Conservation (phyloP, 2,329 filamentous ascomycete genomes). For the Fusarium phyllophilum region DNA sequence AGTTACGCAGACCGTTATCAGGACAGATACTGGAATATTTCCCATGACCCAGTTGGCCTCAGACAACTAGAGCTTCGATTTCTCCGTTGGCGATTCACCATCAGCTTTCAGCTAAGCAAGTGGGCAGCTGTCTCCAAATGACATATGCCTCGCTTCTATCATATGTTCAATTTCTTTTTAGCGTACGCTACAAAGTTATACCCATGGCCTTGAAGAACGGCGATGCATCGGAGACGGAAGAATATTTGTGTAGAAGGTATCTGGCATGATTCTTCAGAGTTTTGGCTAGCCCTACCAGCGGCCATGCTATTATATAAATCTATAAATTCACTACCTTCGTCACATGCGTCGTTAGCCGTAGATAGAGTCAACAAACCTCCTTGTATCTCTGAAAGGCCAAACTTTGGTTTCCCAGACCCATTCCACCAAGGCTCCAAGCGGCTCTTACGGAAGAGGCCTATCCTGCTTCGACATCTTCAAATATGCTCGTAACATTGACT, state of each 20-base stretch:
- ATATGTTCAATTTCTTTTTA: not conserved
- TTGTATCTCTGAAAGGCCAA: not conserved
- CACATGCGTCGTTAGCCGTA: fast-evolving
- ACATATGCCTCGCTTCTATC: fast-evolving
- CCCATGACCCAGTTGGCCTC: fast-evolving
- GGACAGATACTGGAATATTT: not conserved
- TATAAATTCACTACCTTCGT: fast-evolving
- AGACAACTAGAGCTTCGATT: too few relatives aligned
- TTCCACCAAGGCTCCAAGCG: too few relatives aligned
- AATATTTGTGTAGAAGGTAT: not conserved
- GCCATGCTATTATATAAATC: fast-evolving
- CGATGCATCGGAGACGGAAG: too few relatives aligned
- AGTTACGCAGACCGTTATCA: not conserved
- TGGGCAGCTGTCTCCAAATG: fast-evolving
- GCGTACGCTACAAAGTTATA: too few relatives aligned
- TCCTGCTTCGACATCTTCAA: fast-evolving
- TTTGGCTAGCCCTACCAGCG: fast-evolving
- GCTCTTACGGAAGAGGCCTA: too few relatives aligned
- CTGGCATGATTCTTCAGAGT: fast-evolving
- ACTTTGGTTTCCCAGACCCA: not conserved
- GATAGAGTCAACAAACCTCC: not conserved
- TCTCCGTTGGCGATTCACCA: too few relatives aligned
- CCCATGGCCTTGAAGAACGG: fast-evolving
- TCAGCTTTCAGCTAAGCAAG: not conserved
- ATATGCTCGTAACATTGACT: not conserved